Percentiles rank a stretch among this genome's conserved stretches.
phyloP scores from a whole-genome alignment of 352 stramenopile genomes.

The Globisporangium abappressorium region DNA sequence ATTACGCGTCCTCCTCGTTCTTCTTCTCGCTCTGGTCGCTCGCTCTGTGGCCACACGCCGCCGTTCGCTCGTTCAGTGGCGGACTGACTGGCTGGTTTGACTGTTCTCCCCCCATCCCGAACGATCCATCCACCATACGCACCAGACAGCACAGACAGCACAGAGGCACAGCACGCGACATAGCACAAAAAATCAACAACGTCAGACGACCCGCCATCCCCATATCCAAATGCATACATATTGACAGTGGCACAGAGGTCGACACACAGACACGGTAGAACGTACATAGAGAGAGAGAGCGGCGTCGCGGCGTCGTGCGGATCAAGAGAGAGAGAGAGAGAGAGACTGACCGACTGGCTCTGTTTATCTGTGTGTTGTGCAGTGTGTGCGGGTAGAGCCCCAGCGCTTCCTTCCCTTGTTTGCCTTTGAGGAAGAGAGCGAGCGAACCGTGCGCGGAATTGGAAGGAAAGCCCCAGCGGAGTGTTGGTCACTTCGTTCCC shows the following conservation, averaged over 20 bases:
- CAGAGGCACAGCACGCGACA: neutral
- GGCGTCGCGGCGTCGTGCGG: conserved; percentile 4
- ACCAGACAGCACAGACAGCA: neutral
- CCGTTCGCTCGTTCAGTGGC: neutral
- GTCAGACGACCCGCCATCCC: neutral
- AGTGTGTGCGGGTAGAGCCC: neutral
- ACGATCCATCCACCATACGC: neutral
- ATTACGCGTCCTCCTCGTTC: neutral
- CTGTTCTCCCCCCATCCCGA: conserved; percentile 1
- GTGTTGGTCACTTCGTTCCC: neutral
- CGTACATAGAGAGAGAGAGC: conserved; percentile 6
- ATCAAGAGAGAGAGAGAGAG: conserved; percentile 8
- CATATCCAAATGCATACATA: neutral
- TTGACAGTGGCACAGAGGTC: neutral
- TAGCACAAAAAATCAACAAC: neutral
- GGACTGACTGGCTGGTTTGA: neutral
- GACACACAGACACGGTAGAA: neutral
- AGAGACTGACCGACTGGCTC: conserved; percentile 6
- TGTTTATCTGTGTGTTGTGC: neutral
- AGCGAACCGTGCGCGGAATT: neutral
- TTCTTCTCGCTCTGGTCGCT: neutral
- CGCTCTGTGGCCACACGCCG: neutral
- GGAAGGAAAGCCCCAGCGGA: neutral
- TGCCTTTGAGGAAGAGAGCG: conserved; percentile 1
- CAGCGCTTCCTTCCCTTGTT: neutral